Evolutionary conservation across 1,284 basidiomycete species (phyloP).

Genomic region (Mycosarcoma maydis): DNA sequence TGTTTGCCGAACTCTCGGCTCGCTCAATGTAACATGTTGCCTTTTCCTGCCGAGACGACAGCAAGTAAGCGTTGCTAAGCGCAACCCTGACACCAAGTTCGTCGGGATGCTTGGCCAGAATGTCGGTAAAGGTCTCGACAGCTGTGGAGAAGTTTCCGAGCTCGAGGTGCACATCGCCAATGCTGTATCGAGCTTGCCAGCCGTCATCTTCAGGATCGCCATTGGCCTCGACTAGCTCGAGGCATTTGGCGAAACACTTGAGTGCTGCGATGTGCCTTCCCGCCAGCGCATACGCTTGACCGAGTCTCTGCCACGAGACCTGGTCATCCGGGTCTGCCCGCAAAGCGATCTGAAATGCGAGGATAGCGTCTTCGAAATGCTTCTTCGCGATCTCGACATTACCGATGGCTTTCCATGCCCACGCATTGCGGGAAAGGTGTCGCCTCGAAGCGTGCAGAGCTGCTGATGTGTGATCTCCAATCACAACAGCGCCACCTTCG

Average conservation of each 20-base stretch:
- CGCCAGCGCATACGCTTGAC: conserved; percentile 87
- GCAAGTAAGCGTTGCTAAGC: conserved; percentile 79
- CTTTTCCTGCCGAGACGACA: conserved; percentile 76
- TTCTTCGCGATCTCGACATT: conserved; percentile 83
- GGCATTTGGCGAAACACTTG: conserved; percentile 84
- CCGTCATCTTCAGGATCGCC: conserved; percentile 67
- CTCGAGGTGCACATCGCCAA: conserved; percentile 85
- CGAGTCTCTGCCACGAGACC: conserved; percentile 85
- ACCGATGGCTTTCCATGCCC: conserved; percentile 99
- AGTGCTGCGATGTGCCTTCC: conserved; percentile 89
- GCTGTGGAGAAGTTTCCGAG: conserved; percentile 81
- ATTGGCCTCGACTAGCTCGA: conserved; percentile 53
- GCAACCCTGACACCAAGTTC: conserved; percentile 78
- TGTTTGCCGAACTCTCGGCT: conserved; percentile 78
- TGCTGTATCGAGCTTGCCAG: conserved; percentile 86
- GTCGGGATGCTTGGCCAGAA: conserved; percentile 73
- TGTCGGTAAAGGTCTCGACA: conserved; percentile 75
- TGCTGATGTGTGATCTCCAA: conserved; percentile 19
- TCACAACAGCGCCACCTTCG: conserved; percentile 58
- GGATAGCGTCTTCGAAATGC: conserved; percentile 81
- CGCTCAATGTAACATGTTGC: conserved; percentile 78
- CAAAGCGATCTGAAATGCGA: conserved; percentile 87
- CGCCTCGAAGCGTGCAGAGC: conserved; percentile 31
- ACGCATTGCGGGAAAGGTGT: conserved; percentile 76
- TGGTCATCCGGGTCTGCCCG: conserved; percentile 82